Evolutionary conservation across 2,329 filamentous ascomycete genomes (phyloP).

Genomic region (Microsporum ferrugineum): DNA sequence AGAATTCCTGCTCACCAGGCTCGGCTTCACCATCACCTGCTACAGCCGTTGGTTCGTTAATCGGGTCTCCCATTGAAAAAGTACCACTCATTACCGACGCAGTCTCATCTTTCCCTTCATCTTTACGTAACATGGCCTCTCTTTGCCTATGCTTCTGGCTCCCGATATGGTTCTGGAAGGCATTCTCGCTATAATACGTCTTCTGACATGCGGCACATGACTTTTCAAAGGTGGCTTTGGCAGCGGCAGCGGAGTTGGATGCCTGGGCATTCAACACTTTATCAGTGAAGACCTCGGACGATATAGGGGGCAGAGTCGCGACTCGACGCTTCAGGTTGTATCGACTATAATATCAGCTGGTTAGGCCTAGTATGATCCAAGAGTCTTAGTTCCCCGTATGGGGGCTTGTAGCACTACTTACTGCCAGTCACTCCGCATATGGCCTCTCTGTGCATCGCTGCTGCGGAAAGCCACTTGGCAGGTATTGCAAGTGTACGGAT

Average conservation of each 20-base stretch:
- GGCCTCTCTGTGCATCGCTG: constrained; percentile 80
- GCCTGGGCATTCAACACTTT: constrained; percentile 90
- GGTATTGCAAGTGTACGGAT: constrained; percentile 96
- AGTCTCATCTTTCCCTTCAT: constrained; percentile 48
- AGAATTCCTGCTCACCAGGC: constrained; percentile 52
- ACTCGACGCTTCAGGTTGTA: constrained; percentile 83
- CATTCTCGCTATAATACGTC: constrained; percentile 93
- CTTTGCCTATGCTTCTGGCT: constrained; percentile 80
- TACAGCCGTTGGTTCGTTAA: constrained; percentile 30
- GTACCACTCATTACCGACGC: constrained; percentile 71
- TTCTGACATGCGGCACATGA: constrained; percentile 72
- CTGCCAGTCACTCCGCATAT: constrained; percentile 99
- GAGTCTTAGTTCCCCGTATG: neutral
- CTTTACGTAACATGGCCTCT: constrained; percentile 41
- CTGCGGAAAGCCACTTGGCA: constrained; percentile 94
- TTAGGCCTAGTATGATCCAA: neutral
- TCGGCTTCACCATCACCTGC: constrained; percentile 37
- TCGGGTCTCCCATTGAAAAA: constrained; percentile 77
- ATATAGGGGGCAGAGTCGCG: constrained; percentile 51
- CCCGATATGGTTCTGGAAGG: constrained; percentile 80
- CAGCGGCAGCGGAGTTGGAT: constrained; percentile 68
- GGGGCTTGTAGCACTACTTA: constrained; percentile 40
- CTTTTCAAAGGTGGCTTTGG: constrained; percentile 80
- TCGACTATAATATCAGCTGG: constrained; percentile 44
- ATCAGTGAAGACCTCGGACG: constrained; percentile 93